Conservation (phyloP, 257 asterid genomes). For the Handroanthus guayacan region DNA sequence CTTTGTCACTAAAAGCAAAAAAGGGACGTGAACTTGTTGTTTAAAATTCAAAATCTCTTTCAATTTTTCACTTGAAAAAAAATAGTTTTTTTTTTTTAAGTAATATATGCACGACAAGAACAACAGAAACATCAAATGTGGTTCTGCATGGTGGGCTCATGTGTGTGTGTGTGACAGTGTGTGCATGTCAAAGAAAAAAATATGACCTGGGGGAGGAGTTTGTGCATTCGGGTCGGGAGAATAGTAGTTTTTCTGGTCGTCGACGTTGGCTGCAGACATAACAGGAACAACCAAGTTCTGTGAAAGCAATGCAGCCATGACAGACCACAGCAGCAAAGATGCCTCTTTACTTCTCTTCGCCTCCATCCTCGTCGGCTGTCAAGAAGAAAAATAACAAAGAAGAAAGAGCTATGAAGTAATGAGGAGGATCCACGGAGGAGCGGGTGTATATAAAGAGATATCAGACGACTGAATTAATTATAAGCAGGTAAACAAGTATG, state of each 20-base stretch:
- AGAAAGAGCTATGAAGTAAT: constrained; percentile 27
- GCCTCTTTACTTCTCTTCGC: constrained; percentile 46
- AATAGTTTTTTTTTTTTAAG: too few species aligned
- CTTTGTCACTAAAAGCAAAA: neutral
- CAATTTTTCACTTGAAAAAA: too few species aligned
- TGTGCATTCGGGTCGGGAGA: constrained; percentile 61
- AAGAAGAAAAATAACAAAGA: constrained; percentile 6
- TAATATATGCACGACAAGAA: too few species aligned
- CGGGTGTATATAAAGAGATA: constrained; percentile 50
- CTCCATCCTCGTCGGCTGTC: constrained; percentile 42
- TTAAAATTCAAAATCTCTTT: neutral
- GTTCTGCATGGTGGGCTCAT: neutral
- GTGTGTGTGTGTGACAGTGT: neutral
- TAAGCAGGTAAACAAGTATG: constrained; percentile 64
- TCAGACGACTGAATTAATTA: constrained; percentile 59
- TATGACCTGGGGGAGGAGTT: constrained; percentile 59
- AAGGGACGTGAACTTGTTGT: neutral
- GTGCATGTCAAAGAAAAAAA: neutral
- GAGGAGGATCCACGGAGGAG: constrained; percentile 36
- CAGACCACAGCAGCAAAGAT: constrained; percentile 56
- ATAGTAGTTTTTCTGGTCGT: constrained; percentile 70
- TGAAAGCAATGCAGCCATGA: constrained; percentile 56
- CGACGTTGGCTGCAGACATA: constrained; percentile 45
- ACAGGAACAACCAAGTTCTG: constrained; percentile 58
- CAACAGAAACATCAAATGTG: constrained; percentile 8